phyloP scores from a whole-genome alignment of 768 basidiomycete species.

The Tulasnella sp. region DNA sequence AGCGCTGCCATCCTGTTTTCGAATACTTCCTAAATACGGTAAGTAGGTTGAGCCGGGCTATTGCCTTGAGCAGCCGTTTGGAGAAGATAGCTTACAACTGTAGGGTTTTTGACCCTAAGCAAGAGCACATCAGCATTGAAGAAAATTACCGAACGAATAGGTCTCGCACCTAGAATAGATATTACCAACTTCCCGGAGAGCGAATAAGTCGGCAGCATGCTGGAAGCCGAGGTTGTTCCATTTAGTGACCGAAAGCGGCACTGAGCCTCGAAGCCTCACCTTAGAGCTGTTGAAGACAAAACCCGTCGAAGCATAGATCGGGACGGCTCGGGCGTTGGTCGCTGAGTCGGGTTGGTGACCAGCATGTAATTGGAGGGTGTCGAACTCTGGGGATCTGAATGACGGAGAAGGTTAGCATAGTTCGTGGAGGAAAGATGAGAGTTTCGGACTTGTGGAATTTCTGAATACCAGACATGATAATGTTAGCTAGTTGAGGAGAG shows the following conservation, averaged over 20 bases:
- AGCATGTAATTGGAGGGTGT: constrained; percentile 75
- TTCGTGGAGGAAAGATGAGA: not conserved
- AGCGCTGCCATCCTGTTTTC: too few species aligned
- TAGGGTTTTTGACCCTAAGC: constrained; percentile 58
- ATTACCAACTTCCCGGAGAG: constrained; percentile 56
- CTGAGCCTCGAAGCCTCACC: constrained; percentile 36
- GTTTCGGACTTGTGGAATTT: not conserved
- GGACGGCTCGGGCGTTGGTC: constrained; percentile 55
- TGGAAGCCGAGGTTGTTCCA: constrained; percentile 32
- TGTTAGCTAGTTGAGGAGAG: not conserved
- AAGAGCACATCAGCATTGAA: not conserved
- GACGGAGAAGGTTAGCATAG: not conserved
- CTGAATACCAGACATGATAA: not conserved
- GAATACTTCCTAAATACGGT: too few species aligned
- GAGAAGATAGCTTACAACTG: constrained; percentile 44
- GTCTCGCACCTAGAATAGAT: constrained; percentile 49
- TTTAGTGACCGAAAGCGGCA: not conserved
- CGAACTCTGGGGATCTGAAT: constrained; percentile 57
- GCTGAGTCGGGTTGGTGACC: constrained; percentile 49
- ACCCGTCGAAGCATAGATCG: constrained; percentile 70
- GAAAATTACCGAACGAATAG: not conserved
- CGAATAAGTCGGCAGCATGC: constrained; percentile 72
- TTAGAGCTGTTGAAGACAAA: constrained; percentile 69
- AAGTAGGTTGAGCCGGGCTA: not conserved
- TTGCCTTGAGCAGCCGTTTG: not conserved